Evolutionary conservation across 257 asterid genomes (phyloP).

Genomic region (Solanum chaucha): DNA sequence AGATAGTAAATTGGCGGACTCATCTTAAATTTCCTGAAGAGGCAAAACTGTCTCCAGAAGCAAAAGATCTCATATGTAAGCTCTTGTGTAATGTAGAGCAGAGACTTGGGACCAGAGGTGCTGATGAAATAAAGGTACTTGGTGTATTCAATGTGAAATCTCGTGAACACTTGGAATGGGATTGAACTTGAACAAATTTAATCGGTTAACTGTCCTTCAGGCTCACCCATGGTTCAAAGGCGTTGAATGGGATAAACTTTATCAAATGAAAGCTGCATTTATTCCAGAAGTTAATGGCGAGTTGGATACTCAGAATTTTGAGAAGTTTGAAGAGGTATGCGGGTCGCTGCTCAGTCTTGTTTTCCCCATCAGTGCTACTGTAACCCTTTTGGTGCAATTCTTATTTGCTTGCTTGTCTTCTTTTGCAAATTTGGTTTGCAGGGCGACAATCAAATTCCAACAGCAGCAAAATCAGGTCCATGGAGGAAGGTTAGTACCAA

Average conservation of each 20-base stretch:
- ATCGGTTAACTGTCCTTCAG: slow-evolving; percentile 31
- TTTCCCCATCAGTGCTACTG: neutral
- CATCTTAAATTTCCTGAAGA: slow-evolving; percentile 90
- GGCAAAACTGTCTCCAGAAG: slow-evolving; percentile 76
- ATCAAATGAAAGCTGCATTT: slow-evolving; percentile 91
- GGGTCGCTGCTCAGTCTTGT: neutral
- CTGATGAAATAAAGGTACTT: slow-evolving; percentile 74
- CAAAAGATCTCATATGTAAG: slow-evolving; percentile 84
- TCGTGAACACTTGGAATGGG: neutral
- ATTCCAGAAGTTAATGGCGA: slow-evolving; percentile 93
- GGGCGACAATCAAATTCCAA: slow-evolving; percentile 58
- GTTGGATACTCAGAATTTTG: slow-evolving; percentile 94
- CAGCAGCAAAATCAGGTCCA: slow-evolving; percentile 84
- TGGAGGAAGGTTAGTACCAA: slow-evolving; percentile 86
- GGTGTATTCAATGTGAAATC: slow-evolving; percentile 2
- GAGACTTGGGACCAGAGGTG: slow-evolving; percentile 97
- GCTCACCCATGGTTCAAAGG: slow-evolving; percentile 93
- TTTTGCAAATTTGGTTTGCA: slow-evolving; percentile 20
- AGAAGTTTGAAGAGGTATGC: slow-evolving; percentile 89
- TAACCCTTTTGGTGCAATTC: neutral
- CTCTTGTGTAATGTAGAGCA: slow-evolving; percentile 90
- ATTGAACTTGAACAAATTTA: neutral
- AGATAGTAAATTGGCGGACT: slow-evolving; percentile 91
- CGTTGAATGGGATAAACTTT: slow-evolving; percentile 70
- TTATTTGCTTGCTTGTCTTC: neutral